A percentile compares a stretch with the other conserved stretches of the same genome.
Conservation (phyloP, 371 early-diverging fungal genomes). For the Capillidium heterosporum region DNA sequence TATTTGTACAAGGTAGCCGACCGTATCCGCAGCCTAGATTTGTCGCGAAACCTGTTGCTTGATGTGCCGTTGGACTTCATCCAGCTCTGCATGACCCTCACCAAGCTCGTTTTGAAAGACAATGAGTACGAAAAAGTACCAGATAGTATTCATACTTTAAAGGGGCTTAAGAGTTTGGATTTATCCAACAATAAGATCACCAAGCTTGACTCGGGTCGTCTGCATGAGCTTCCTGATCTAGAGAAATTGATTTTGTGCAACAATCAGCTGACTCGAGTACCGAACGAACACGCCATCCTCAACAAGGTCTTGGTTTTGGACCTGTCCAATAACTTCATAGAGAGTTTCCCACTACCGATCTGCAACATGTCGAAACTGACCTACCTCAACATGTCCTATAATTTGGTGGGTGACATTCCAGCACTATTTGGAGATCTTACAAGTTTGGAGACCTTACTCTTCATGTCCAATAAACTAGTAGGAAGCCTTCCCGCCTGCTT, state of each 20-base stretch:
- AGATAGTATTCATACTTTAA: constrained; percentile 28
- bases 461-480: constrained; percentile 45
- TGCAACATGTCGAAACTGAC: constrained; percentile 33
- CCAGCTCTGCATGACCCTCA: constrained; percentile 40
- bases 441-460: constrained; percentile 29
- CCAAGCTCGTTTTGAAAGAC: constrained; percentile 39
- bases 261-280: constrained; percentile 51
- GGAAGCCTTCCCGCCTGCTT: constrained; percentile 45
- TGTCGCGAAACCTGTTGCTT: constrained; percentile 45
- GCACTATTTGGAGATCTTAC: constrained; percentile 42
- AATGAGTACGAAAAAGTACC: constrained; percentile 46
- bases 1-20: constrained; percentile 41
- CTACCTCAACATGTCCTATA: constrained; percentile 64
- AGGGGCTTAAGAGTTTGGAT: constrained; percentile 40
- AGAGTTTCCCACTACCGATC: constrained; percentile 34
- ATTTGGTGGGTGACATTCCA: constrained; percentile 53
- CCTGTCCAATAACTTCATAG: constrained; percentile 56
- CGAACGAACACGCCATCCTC: constrained; percentile 34
- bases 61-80: constrained; percentile 59
- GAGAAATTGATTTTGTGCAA: constrained; percentile 43
- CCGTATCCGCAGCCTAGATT: constrained; percentile 38
- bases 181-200: constrained; percentile 54
- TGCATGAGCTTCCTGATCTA: constrained; percentile 34
- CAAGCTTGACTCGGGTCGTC: constrained; percentile 29
- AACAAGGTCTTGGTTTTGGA: constrained; percentile 47